Base-by-base conservation (phyloP, 805 yeast genomes). In the Isabelozyma rhagii region DNA sequence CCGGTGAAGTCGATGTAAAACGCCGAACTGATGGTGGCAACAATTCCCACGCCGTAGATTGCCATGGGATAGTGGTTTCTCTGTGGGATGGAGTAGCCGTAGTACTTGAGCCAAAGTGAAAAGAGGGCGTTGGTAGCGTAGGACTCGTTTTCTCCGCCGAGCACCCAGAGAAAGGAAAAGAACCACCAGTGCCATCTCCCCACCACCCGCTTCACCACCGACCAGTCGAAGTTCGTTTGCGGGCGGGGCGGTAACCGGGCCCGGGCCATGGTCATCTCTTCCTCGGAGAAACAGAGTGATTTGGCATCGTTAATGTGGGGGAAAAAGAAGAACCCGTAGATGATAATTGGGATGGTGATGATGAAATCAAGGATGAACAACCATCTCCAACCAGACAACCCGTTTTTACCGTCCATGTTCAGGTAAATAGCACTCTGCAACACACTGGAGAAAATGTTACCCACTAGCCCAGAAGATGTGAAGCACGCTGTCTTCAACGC, bases 331-430 rank as follows among this genome's bases (percentile, higher is more conserved):
- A 77, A 71, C 0, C 89, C 87, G 53, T 77, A 81, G 4, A 82
- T 38, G 3, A 80, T 78, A 48, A 83, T 77, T 1, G 86, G 86
- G 3, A 83, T 57, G 0, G 87, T 82, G 43, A 83, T 72, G 31
- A 80, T 57, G 54, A 81, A 82, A 63, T 83, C 87, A 52, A 83
- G 80, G 43, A 84, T 79, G 58, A 82, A 84, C n/a, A 83, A 77
- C 87, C 87, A 83, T 62, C 84, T 73, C 87, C 87, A 83, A 7
- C 88, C 87, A 3, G 74, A 72, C 13, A 82, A 60, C 0, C 84
- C 84, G n/a, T 64, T 61, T 17, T 55, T 60, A 48, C 80, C 78
- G 54, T 77, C 63, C 71, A 81, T 67, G 54, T 72, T 71, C 15
- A 60, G 64, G 55, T 73, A 75, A 38, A 81, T 80, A 2, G 81